phyloP scores from a whole-genome alignment of 1,284 basidiomycete species.

The Ustilago loliicola region DNA sequence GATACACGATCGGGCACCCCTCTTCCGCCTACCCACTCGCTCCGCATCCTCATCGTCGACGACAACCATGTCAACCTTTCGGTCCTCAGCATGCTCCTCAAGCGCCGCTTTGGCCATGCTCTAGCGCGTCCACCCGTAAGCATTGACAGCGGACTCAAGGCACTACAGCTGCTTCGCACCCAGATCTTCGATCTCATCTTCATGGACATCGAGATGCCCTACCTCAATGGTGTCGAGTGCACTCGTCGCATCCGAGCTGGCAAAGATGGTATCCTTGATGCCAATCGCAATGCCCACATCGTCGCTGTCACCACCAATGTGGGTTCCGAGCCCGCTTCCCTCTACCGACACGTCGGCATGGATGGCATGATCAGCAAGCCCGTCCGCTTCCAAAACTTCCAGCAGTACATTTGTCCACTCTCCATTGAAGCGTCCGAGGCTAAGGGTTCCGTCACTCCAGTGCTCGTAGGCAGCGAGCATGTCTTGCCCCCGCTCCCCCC shows the following conservation, averaged over 20 bases:
- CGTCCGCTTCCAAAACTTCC: constrained; percentile 50
- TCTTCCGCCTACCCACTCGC: constrained; percentile 39
- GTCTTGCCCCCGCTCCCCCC: constrained; percentile 54
- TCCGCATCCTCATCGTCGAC: constrained; percentile 63
- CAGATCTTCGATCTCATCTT: constrained; percentile 62
- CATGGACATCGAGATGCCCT: constrained; percentile 66
- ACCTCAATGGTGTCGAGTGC: constrained; percentile 57
- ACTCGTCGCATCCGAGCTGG: constrained; percentile 55
- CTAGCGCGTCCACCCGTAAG: constrained; percentile 53
- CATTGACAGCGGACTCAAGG: constrained; percentile 61
- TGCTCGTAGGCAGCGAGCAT: constrained; percentile 25
- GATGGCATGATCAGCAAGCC: constrained; percentile 64
- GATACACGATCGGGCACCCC: constrained; percentile 29
- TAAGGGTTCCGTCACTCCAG: constrained; percentile 25
- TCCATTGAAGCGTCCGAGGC: constrained; percentile 38
- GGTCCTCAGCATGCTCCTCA: constrained; percentile 56
- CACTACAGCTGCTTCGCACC: constrained; percentile 56
- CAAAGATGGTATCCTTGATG: constrained; percentile 54
- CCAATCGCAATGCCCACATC: constrained; percentile 51
- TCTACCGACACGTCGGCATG: constrained; percentile 56
- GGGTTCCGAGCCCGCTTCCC: constrained; percentile 47
- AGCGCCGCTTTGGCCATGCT: constrained; percentile 52
- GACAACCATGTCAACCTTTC: constrained; percentile 64
- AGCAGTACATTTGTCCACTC: constrained; percentile 53
- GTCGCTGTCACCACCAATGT: constrained; percentile 60